A percentile compares a stretch with the other conserved stretches of the same genome.
These are phyloP conservation scores for Francoa sonchifolia DNA, from an alignment of 441 rosid species.

Conservation along the genomic window DNA sequence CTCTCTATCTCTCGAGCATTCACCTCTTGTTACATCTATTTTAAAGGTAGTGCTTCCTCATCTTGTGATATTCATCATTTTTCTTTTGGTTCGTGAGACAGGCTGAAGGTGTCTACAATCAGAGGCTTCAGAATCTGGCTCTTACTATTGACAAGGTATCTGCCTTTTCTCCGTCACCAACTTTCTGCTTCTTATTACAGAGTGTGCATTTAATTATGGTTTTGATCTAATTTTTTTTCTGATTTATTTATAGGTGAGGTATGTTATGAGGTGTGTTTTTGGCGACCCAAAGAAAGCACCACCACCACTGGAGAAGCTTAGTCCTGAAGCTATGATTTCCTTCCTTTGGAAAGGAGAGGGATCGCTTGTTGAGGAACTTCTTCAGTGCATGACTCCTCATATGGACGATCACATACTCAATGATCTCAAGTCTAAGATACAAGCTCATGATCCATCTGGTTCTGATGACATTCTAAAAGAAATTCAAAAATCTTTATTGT, in stretches of 20 bases:
- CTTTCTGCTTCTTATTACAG: too few relatives aligned
- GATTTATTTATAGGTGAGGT: slow-evolving; percentile 65
- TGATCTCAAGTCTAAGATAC: slow-evolving; percentile 66
- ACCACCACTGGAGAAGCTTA: slow-evolving; percentile 83
- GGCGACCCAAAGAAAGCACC: slow-evolving; percentile 96
- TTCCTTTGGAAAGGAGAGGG: slow-evolving; percentile 86
- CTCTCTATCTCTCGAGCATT: slow-evolving; percentile 5
- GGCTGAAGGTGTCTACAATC: slow-evolving; percentile 99
- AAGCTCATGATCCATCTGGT: slow-evolving; percentile 54
- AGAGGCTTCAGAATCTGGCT: slow-evolving; percentile 99
- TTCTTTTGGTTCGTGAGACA: slow-evolving; percentile 23
- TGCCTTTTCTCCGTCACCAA: slow-evolving; percentile 13
- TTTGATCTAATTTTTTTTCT: slow-evolving; percentile 6
- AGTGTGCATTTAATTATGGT: too few relatives aligned
- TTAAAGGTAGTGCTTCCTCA: slow-evolving; percentile 10
- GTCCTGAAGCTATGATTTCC: slow-evolving; percentile 64
- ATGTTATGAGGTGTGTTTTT: slow-evolving; percentile 84
- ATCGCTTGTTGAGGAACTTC: slow-evolving; percentile 82
- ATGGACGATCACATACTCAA: slow-evolving; percentile 46
- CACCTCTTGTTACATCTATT: background rate
- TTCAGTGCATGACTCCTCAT: slow-evolving; percentile 68
- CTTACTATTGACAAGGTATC: slow-evolving; percentile 94
- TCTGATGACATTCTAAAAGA: slow-evolving; percentile 53
- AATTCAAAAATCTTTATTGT: slow-evolving; percentile 75
- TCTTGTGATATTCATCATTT: slow-evolving; percentile 12